Evolutionary conservation across 495 filamentous ascomycete species (phyloP).

Genomic region (Letharia columbiana): DNA sequence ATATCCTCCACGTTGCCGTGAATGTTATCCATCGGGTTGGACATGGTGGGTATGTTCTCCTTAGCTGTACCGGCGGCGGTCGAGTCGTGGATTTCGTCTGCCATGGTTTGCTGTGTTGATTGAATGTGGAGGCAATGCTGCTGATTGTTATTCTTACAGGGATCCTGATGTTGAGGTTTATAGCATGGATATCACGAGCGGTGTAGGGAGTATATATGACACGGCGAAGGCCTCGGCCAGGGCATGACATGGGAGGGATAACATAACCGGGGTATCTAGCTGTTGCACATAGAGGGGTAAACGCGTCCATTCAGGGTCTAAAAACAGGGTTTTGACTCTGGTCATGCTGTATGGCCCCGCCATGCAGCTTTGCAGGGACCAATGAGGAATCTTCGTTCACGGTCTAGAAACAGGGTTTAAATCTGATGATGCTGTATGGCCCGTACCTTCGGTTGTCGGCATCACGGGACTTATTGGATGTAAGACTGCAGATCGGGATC

Average conservation of each 20-base stretch:
- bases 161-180: not conserved
- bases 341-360: conserved; percentile 4
- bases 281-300: not conserved
- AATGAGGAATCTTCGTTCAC: not conserved
- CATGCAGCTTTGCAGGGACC: too few species aligned
- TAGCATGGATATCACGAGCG: not conserved
- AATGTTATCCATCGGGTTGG: conserved; percentile 23
- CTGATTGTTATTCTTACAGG: not conserved
- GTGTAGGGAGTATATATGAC: not conserved
- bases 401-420: conserved; percentile 3
- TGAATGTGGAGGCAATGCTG: not conserved
- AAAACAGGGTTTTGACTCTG: not conserved
- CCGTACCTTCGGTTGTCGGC: not conserved
- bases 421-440: conserved; percentile 5
- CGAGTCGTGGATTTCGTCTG: conserved; percentile 16
- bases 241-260: not conserved
- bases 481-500: not conserved
- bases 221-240: not conserved
- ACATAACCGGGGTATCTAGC: too few species aligned
- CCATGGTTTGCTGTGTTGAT: conserved; percentile 11
- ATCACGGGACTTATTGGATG: not conserved
- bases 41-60: conserved; percentile 22
- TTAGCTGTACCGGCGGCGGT: conserved; percentile 19
- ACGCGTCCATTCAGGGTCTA: not conserved
- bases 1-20: conserved; percentile 22